Conservation (phyloP, 768 basidiomycete genomes). For the Mycena indigotica region DNA sequence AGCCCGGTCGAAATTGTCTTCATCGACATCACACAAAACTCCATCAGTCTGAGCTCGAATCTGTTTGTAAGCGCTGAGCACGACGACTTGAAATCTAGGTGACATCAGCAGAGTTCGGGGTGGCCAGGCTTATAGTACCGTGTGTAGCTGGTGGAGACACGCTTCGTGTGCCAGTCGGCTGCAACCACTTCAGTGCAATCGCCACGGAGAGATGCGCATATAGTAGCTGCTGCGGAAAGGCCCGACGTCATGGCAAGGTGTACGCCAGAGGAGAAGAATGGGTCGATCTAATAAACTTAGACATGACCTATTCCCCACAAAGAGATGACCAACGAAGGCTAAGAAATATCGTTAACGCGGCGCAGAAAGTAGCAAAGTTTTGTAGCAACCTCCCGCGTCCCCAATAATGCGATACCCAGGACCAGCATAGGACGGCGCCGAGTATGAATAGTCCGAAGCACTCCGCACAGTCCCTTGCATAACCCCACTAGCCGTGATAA, state of each 20-base stretch:
- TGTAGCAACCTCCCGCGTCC: constrained; percentile 70
- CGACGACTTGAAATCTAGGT: constrained; percentile 64
- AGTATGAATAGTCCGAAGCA: constrained; percentile 67
- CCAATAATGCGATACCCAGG: constrained; percentile 60
- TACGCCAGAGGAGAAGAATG: constrained; percentile 67
- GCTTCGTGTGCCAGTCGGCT: constrained; percentile 56
- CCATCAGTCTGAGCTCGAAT: constrained; percentile 60
- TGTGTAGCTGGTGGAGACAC: constrained; percentile 60
- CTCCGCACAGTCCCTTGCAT: constrained; percentile 50
- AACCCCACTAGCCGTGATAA: constrained; percentile 28
- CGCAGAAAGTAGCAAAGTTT: no score
- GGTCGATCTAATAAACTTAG: constrained; percentile 46
- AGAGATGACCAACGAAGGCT: constrained; percentile 46
- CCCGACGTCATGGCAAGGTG: constrained; percentile 66
- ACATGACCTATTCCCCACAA: not conserved
- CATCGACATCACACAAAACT: constrained; percentile 63
- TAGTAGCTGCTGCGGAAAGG: constrained; percentile 56
- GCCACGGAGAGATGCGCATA: constrained; percentile 56
- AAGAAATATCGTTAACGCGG: no score
- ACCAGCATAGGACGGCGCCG: constrained; percentile 58
- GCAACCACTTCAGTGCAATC: constrained; percentile 51
- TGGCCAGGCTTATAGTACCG: constrained; percentile 35
- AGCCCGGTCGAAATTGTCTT: constrained; percentile 71
- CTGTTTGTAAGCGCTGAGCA: constrained; percentile 74
- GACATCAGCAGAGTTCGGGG: not conserved